Conservation (phyloP, 805 yeast genomes). For the Debaryomyces hansenii region DNA sequence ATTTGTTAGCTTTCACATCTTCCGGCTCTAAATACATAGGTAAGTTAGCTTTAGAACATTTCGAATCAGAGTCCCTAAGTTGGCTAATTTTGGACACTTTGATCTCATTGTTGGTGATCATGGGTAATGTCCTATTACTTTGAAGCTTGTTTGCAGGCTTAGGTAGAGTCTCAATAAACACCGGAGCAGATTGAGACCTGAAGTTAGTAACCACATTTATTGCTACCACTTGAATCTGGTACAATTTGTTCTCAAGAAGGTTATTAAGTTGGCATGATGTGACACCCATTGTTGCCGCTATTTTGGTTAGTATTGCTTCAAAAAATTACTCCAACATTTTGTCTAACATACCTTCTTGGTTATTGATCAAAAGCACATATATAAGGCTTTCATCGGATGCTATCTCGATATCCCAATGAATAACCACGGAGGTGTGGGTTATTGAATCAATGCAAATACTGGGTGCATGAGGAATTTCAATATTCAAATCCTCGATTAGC, state of each 20-base stretch:
- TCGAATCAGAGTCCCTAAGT: neutral
- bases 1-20: conserved; percentile 16
- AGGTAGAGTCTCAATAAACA: conserved; percentile 29
- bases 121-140: neutral
- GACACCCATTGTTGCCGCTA: conserved; percentile 33
- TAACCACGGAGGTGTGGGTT: conserved; percentile 41
- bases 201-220: conserved; percentile 35
- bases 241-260: conserved; percentile 24
- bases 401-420: conserved; percentile 55
- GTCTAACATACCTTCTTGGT: conserved; percentile 20
- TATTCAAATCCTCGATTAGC: conserved; percentile 45
- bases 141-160: neutral
- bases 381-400: conserved; percentile 29
- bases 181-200: conserved; percentile 31
- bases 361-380: conserved; percentile 34
- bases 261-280: conserved; percentile 35
- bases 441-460: conserved; percentile 55
- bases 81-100: neutral
- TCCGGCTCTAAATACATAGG: conserved; percentile 2
- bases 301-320: conserved; percentile 5
- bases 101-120: neutral
- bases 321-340: neutral
- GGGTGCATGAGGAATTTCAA: conserved; percentile 58
- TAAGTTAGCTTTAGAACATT: neutral
- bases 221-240: conserved; percentile 38